Percentiles rank a stretch among this genome's conserved stretches.
These are phyloP conservation scores for Solanum piurae DNA, from an alignment of 257 asterid genomes.

Conservation along the genomic window DNA sequence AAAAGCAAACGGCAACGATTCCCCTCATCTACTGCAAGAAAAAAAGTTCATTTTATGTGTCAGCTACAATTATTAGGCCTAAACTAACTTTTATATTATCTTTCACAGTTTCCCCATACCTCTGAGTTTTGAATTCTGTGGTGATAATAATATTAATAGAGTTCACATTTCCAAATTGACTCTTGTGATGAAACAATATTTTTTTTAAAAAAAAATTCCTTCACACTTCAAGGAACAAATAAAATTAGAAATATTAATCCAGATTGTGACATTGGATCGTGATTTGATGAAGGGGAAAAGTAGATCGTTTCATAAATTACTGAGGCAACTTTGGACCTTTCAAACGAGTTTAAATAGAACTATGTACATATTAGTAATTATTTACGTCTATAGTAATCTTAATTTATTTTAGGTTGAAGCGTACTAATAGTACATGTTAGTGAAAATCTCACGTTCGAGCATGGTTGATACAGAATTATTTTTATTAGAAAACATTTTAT, in stretches of 20 bases:
- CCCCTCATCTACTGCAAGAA: neutral
- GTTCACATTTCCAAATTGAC: neutral
- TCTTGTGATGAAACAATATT: neutral
- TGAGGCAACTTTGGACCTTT: neutral
- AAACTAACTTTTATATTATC: neutral
- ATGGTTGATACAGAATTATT: no score
- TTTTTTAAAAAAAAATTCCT: neutral
- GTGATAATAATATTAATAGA: neutral
- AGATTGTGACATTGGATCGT: neutral
- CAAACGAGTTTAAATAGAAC: neutral
- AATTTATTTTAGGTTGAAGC: no score
- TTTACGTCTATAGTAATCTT: no score
- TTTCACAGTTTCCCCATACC: neutral
- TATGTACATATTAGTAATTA: no score
- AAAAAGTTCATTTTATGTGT: neutral
- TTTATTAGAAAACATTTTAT: no score
- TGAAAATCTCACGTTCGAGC: no score
- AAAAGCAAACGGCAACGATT: neutral
- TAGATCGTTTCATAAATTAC: neutral
- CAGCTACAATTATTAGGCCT: neutral
- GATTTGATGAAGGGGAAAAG: neutral
- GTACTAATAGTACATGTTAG: no score
- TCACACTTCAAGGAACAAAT: no score
- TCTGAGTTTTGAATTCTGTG: neutral
- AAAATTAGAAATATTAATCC: no score